Evolutionary conservation across 228 moss, liverwort and hornwort species (phyloP).

Genomic region (Sphagnum fallax): DNA sequence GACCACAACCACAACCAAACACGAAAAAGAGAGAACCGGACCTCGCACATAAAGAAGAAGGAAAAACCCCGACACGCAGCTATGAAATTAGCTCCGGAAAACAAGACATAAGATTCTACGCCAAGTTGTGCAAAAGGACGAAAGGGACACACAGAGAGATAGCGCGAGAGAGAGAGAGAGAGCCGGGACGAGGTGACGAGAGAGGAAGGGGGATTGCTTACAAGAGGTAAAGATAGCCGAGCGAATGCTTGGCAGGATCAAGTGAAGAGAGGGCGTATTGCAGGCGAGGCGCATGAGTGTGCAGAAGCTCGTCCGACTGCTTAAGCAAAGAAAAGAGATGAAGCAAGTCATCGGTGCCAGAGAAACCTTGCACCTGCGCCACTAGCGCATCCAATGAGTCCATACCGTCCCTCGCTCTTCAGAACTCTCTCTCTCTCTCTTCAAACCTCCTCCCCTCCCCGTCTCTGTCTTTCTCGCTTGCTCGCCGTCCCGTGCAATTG

Average conservation of each 20-base stretch:
- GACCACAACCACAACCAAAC: no score
- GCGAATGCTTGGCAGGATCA: slow-evolving; percentile 78
- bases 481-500: no score
- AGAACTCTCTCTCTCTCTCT: neutral
- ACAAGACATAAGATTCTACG: no score
- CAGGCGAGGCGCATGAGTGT: slow-evolving; percentile 54
- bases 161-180: neutral
- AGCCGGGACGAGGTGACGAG: neutral
- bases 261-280: slow-evolving; percentile 48
- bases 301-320: slow-evolving; percentile 77
- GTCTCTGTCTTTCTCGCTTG: no score
- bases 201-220: slow-evolving; percentile 12
- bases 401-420: slow-evolving; percentile 20
- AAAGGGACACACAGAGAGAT: neutral
- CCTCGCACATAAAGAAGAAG: no score
- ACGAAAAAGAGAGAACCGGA: no score
- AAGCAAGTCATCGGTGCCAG: slow-evolving; percentile 78
- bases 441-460: no score
- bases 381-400: slow-evolving; percentile 88
- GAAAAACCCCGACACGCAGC: no score
- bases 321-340: slow-evolving; percentile 71
- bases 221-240: slow-evolving; percentile 92
- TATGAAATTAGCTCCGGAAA: no score
- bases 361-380: slow-evolving; percentile 90
- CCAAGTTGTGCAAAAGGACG: no score